A percentile compares a stretch with the other conserved stretches of the same genome.
These are phyloP conservation scores for Aspergillus avenaceus DNA, from an alignment of 495 filamentous ascomycete species.

Conservation along the genomic window DNA sequence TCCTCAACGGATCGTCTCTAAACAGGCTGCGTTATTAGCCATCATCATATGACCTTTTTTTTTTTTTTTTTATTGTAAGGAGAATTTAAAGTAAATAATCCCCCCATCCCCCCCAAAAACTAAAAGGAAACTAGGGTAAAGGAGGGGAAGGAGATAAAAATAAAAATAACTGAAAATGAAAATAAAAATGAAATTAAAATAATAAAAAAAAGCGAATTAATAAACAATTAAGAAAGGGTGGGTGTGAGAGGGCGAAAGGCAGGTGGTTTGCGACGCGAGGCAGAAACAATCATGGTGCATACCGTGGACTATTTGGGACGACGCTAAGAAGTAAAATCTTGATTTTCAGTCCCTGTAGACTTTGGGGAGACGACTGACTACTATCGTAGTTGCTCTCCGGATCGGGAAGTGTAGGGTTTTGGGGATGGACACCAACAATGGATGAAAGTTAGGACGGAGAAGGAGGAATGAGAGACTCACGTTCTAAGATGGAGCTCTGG, in stretches of 20 bases:
- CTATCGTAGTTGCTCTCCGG: neutral
- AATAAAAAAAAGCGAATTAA: too few relatives aligned
- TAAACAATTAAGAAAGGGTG: slow-evolving; percentile 8
- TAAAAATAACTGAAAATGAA: too few relatives aligned
- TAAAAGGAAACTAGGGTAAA: neutral
- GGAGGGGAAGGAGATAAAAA: neutral
- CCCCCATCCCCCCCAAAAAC: too few relatives aligned
- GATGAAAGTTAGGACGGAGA: neutral
- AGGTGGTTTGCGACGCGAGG: neutral
- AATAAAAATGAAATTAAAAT: too few relatives aligned
- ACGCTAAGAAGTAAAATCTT: neutral
- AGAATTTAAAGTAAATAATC: neutral
- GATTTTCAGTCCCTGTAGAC: neutral
- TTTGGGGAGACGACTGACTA: neutral
- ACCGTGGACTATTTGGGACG: neutral
- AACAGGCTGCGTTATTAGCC: slow-evolving; percentile 18
- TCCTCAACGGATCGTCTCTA: slow-evolving; percentile 10
- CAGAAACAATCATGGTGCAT: neutral
- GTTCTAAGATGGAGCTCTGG: neutral
- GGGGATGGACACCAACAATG: neutral
- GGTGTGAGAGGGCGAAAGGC: neutral
- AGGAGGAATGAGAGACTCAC: slow-evolving; percentile 3
- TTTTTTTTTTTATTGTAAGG: too few relatives aligned
- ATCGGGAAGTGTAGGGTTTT: neutral
- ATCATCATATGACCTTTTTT: slow-evolving; percentile 22